phyloP scores from a whole-genome alignment of 1,284 basidiomycete species.

The Trichosporon sp. region DNA sequence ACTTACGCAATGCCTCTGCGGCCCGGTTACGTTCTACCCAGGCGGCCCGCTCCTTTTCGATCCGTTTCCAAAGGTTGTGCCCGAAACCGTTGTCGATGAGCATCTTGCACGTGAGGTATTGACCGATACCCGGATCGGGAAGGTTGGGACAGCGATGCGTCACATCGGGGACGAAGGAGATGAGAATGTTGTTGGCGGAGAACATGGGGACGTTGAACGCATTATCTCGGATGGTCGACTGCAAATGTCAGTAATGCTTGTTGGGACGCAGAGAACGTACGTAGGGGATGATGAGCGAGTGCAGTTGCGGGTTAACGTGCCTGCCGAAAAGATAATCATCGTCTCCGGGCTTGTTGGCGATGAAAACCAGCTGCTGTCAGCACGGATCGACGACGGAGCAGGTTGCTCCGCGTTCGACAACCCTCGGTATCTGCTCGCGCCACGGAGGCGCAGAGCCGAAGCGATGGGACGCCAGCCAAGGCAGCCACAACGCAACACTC shows the following conservation, averaged over 20 bases:
- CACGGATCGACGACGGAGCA: background rate
- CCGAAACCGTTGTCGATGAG: slow-evolving; percentile 46
- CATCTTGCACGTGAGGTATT: slow-evolving; percentile 42
- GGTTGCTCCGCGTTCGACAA: background rate
- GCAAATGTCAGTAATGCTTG: background rate
- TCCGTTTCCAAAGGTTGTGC: slow-evolving; percentile 50
- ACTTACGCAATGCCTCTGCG: slow-evolving; percentile 49
- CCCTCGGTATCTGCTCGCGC: background rate
- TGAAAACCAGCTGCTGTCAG: slow-evolving; percentile 40
- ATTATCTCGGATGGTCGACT: slow-evolving; percentile 33
- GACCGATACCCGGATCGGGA: slow-evolving; percentile 44
- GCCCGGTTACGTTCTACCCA: slow-evolving; percentile 35
- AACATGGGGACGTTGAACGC: slow-evolving; percentile 51
- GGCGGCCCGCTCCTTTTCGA: slow-evolving; percentile 46
- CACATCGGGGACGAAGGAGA: slow-evolving; percentile 45
- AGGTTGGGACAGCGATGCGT: slow-evolving; percentile 28
- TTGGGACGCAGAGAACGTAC: slow-evolving; percentile 25
- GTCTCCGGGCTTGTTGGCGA: slow-evolving; percentile 18
- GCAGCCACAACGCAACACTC: slow-evolving; percentile 29
- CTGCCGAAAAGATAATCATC: slow-evolving; percentile 25
- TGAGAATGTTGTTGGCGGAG: slow-evolving; percentile 44
- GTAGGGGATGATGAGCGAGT: slow-evolving; percentile 45
- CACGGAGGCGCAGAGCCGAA: background rate
- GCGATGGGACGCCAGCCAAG: background rate
- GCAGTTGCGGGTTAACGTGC: slow-evolving; percentile 33